Evolutionary conservation across 2,329 filamentous ascomycete species (phyloP), one percentile per base, ranked within the genome.

Genomic region (Ascochyta lentis): DNA sequence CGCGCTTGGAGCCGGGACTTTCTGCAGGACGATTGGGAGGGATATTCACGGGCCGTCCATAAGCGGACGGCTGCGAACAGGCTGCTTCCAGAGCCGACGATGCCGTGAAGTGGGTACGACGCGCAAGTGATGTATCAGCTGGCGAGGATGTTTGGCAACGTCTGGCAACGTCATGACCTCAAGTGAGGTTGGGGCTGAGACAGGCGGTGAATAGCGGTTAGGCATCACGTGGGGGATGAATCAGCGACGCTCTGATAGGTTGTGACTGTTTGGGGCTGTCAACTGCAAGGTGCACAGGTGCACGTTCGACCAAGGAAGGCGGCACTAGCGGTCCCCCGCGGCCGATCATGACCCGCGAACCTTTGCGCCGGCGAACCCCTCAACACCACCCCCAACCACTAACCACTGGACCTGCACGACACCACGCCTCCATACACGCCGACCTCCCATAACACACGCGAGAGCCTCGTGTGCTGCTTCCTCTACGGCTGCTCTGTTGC

Each of bases 41-140:
- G 49, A n/a, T 61, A 61, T 56, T 55, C 40, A 47, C 64, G 66
- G 64, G 49, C 66, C 66, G 64, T 35, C 23, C 31, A 26, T 65
- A 68, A 65, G 66, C 64, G 64, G 42, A 53, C 12, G 24, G 22
- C 22, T 31, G 45, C 37, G 15, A 54, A 39, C 35, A 38, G 38
- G 29, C 27, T 41, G 48, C 39, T 27, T 54, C 56, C 33, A 13
- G 42, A 37, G 29, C 35, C 35, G 48, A 40, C 29, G 41, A 16
- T 47, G 40, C 45, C 37, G 49, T 43, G 48, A 53, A 29, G 24
- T 27, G 45, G 41, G 37, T 24, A 22, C 26, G 37, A 16, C 47
- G 57, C 24, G 40, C 54, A 57, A 38, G 29, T 47, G 53, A 56
- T 51, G 24, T 38, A 34, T 56, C 53, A 41, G 41, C 42, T 24